These are phyloP conservation scores for Pseudocercospora crystallina DNA, from an alignment of 2,329 filamentous ascomycete species.

Conservation along the genomic window DNA sequence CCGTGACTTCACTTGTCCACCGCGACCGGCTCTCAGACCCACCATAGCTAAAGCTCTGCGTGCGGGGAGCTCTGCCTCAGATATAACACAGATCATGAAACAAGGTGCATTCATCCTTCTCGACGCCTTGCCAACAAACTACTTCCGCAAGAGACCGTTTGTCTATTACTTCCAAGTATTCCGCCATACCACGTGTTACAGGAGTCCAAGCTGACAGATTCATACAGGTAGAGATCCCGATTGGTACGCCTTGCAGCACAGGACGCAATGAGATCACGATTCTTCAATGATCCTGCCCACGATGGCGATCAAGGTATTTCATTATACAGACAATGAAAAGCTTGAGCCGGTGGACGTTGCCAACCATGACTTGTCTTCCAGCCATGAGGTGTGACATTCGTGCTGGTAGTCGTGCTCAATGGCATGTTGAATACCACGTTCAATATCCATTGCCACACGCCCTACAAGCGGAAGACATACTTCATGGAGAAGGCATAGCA, in stretches of 20 bases:
- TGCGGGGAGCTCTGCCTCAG: slow-evolving; percentile 1
- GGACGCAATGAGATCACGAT: slow-evolving; percentile 19
- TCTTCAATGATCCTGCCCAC: slow-evolving; percentile 13
- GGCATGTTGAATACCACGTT: too few relatives aligned
- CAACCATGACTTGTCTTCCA: slow-evolving; percentile 18
- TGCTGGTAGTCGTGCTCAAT: too few relatives aligned
- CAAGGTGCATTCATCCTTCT: neutral
- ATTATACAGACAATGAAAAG: slow-evolving; percentile 19
- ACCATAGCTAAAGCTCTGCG: neutral
- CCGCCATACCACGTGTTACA: neutral
- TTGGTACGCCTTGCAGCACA: slow-evolving; percentile 1
- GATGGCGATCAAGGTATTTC: slow-evolving; percentile 26
- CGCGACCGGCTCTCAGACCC: neutral
- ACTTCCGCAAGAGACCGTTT: neutral
- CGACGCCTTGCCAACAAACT: neutral
- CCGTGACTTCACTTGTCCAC: too few relatives aligned
- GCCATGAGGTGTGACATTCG: neutral
- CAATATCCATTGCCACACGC: too few relatives aligned
- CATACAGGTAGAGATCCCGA: too few relatives aligned
- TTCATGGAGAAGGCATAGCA: slow-evolving; percentile 23
- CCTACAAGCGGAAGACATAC: too few relatives aligned
- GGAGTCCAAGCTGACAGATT: slow-evolving; percentile 1
- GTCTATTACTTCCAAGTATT: slow-evolving; percentile 1
- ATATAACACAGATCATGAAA: slow-evolving; percentile 1
- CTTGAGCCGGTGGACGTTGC: slow-evolving; percentile 24